These are phyloP conservation scores for Dictyostelium purpureum DNA, from an alignment of 78 protist species.

Conservation along the genomic window DNA sequence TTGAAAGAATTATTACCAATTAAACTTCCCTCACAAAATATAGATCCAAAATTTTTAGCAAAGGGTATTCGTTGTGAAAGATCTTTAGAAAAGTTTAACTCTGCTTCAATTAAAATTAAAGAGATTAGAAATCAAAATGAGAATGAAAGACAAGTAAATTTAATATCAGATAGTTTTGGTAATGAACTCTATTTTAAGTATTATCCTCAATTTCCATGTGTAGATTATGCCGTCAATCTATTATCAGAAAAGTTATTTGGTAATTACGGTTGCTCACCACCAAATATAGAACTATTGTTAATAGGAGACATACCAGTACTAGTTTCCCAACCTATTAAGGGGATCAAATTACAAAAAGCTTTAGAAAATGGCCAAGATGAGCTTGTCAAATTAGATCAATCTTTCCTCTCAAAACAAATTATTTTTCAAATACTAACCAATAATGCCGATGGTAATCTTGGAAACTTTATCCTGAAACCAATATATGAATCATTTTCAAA, in stretches of 20 bases:
- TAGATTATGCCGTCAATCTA: not conserved
- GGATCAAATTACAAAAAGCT: not conserved
- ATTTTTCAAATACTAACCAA: not conserved
- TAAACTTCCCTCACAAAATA: no score
- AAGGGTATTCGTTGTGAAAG: no score
- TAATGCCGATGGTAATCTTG: conserved; percentile 3
- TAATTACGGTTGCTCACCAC: not conserved
- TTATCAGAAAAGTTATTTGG: not conserved
- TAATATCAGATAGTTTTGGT: not conserved
- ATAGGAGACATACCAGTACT: not conserved
- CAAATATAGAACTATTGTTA: not conserved
- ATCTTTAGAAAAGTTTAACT: no score
- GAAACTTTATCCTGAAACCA: not conserved
- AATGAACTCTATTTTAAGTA: not conserved
- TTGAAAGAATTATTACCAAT: not conserved
- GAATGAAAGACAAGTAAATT: not conserved
- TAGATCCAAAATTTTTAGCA: no score
- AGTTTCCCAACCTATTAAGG: not conserved
- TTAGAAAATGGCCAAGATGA: not conserved
- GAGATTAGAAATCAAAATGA: no score
- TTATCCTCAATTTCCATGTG: not conserved
- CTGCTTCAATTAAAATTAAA: no score
- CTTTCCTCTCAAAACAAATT: not conserved
- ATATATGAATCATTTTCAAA: no score
- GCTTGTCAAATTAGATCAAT: not conserved